Base-by-base conservation (phyloP, 176 grass and related monocot species). In the Alopecurus myosuroides region DNA sequence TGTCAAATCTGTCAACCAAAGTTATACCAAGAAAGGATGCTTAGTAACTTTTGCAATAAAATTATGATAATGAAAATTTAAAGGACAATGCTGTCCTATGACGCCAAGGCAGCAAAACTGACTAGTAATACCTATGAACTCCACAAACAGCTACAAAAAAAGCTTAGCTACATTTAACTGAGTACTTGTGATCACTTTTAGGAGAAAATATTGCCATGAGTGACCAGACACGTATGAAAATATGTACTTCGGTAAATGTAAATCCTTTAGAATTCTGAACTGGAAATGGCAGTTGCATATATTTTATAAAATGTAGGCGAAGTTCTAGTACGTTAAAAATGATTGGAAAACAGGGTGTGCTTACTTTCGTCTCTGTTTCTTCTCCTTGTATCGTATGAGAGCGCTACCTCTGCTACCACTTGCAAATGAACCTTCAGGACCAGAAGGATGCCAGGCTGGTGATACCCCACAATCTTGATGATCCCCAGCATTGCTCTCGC, bases 331-430 rank as follows among this genome's bases (percentile, higher is more conserved):
- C 17, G 44, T 28, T 61, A 65, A 63, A 50, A 60, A 60, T 29
- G 10, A 36, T 44, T 1, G 4, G 3, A 74, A 12, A 18, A 55
- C 37, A 44, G 53, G 30, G 40, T 34, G 41, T 14, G 45, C 97
- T 99, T 90, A 99, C 97, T 92, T 94, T 64, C 97, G 63, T 81
- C 81, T 86, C 86, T 96, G 92, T 90, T 99, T 99, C 81, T 99
- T 99, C 71, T 96, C 94, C 79, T 92, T 96, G 94, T 99, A 99
- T 12, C 94, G 97, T 36, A 84, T 89, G 65, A 99, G 82, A 72
- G 97, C 97, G 5, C 78, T 94, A 77, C 91, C 91, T 87, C 97
- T 93, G 78, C 78, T 92, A 76, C 82, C 91, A 73, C 70, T 79
- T 36, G 94, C 78, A 20, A 73, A 52, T 76, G 91, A 89, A 55